Evolutionary conservation across 2,329 filamentous ascomycete genomes (phyloP).

Genomic region (Plectosphaerella plurivora): DNA sequence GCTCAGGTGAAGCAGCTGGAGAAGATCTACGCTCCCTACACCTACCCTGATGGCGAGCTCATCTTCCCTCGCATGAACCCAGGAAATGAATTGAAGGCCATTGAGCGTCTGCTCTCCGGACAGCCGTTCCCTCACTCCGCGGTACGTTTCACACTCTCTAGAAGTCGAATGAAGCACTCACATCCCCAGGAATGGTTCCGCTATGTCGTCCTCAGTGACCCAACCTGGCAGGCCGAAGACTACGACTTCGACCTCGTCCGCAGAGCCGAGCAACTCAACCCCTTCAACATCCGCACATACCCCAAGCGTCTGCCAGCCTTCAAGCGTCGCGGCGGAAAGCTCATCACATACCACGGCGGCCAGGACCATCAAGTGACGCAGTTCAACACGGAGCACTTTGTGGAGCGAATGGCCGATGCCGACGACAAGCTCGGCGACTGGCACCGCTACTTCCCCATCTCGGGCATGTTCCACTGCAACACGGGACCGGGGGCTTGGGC

Average conservation of each 20-base stretch:
- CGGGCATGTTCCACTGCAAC: constrained; percentile 48
- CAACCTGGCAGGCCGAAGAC: constrained; percentile 25
- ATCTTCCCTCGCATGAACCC: constrained; percentile 42
- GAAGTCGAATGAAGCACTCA: constrained; percentile 19
- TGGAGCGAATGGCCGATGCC: constrained; percentile 12
- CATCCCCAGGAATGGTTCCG: constrained; percentile 25
- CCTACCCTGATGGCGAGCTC: constrained; percentile 24
- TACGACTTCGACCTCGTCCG: constrained; percentile 30
- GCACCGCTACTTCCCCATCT: constrained; percentile 49
- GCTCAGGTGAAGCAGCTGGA: constrained; percentile 30
- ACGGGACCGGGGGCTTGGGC: constrained; percentile 40
- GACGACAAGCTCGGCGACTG: constrained; percentile 33
- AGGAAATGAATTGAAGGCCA: constrained; percentile 32
- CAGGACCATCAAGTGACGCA: constrained; percentile 34
- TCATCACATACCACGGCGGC: constrained; percentile 40
- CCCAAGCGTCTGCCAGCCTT: constrained; percentile 31
- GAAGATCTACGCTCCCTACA: constrained; percentile 23
- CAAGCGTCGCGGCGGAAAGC: constrained; percentile 33
- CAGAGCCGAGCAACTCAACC: constrained; percentile 32
- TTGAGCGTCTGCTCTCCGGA: constrained; percentile 39
- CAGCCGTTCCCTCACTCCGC: constrained; percentile 17
- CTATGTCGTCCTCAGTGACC: constrained; percentile 35
- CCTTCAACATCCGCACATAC: constrained; percentile 31
- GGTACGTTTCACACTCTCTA: constrained; percentile 21
- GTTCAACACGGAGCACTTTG: constrained; percentile 17